Evolutionary conservation across 2,329 filamentous ascomycete species (phyloP).

Genomic region (Pseudogymnoascus sp.): DNA sequence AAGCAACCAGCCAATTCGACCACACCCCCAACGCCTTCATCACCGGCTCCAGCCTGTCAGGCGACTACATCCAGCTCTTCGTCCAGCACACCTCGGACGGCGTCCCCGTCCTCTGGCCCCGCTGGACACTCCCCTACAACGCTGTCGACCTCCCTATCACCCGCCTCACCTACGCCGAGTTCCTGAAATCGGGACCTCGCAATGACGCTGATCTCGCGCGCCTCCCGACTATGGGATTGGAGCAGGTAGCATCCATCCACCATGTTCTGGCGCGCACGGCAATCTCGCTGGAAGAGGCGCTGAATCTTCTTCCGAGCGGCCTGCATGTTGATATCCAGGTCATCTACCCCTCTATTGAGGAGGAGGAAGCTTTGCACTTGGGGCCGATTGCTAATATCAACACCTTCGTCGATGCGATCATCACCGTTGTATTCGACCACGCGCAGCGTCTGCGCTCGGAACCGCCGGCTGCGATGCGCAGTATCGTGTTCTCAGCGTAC

Average conservation of each 20-base stretch:
- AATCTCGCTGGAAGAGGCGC: constrained; percentile 69
- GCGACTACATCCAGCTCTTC: constrained; percentile 88
- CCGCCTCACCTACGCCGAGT: constrained; percentile 68
- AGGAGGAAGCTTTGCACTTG: constrained; percentile 63
- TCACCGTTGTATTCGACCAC: constrained; percentile 85
- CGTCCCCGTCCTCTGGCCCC: constrained; percentile 78
- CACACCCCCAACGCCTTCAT: constrained; percentile 80
- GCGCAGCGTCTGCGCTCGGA: constrained; percentile 61
- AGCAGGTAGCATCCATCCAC: constrained; percentile 60
- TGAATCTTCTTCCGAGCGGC: constrained; percentile 65
- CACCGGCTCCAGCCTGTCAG: constrained; percentile 88
- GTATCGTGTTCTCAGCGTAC: constrained; percentile 90
- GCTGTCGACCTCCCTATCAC: constrained; percentile 77
- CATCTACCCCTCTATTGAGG: constrained; percentile 70
- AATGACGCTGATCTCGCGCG: constrained; percentile 34
- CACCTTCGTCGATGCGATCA: constrained; percentile 71
- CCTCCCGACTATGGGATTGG: constrained; percentile 41
- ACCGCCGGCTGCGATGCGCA: constrained; percentile 68
- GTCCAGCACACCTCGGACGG: constrained; percentile 88
- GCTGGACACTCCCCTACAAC: constrained; percentile 70
- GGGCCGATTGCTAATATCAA: constrained; percentile 79
- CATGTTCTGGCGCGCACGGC: constrained; percentile 67
- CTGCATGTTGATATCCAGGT: constrained; percentile 91
- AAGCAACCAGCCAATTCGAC: constrained; percentile 89
- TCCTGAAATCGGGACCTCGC: constrained; percentile 39